phyloP scores from a whole-genome alignment of 2,329 filamentous ascomycete genomes.

The Zasmidium citrigriseum region DNA sequence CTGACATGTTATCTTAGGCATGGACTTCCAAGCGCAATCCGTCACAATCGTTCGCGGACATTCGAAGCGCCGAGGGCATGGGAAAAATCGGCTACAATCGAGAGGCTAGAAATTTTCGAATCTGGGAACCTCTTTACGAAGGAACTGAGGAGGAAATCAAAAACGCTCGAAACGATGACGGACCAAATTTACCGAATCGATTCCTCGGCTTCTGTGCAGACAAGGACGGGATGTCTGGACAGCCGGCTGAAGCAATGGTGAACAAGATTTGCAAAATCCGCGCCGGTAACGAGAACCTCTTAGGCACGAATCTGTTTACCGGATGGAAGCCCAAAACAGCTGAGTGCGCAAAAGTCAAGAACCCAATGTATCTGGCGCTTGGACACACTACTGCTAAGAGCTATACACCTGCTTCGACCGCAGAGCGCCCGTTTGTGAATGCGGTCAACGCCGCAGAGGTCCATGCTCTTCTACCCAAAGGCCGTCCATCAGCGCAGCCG shows the following conservation, averaged over 20 bases:
- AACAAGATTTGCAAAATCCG: background rate
- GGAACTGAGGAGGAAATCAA: no score
- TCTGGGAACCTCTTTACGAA: no score
- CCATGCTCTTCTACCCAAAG: no score
- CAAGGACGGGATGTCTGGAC: background rate
- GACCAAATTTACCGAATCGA: background rate
- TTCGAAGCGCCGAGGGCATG: no score
- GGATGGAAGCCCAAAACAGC: background rate
- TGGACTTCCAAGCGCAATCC: no score
- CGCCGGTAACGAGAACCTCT: background rate
- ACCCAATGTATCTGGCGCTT: background rate
- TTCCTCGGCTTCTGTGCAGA: background rate
- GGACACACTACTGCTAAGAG: background rate
- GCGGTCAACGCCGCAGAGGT: background rate
- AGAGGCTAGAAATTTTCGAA: no score
- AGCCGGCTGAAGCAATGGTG: background rate
- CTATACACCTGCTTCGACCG: background rate
- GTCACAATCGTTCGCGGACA: no score
- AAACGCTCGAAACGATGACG: no score
- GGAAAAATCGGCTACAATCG: no score
- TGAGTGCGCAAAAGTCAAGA: background rate
- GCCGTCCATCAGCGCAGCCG: no score
- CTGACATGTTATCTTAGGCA: background rate
- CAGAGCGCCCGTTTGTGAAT: background rate
- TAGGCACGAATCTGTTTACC: background rate